Evolutionary conservation across 2,329 filamentous ascomycete species (phyloP), one percentile per base, ranked within the genome.

Genomic region (Talaromyces islandicus): DNA sequence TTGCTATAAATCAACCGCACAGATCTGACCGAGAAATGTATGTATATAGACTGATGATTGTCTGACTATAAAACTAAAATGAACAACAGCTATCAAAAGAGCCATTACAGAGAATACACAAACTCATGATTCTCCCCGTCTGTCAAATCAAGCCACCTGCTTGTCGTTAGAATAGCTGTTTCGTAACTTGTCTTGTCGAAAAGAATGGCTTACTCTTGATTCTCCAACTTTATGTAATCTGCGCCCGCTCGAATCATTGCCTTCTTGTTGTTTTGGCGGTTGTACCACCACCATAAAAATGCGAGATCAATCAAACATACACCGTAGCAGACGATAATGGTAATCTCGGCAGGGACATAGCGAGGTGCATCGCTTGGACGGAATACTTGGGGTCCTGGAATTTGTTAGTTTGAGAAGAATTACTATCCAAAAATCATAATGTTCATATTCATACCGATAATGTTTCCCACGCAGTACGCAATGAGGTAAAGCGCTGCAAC

Each of bases 81-180:
- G 21, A 46, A 19, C n/a, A 46, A 24, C 19, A 24, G 19, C 43
- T 12, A 24, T 11, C 43, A 46, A 46, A 46, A 14, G 10, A 11
- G 1, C 19, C n/a, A 5, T 19, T 46, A 46, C 43, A 46, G 21
- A 46, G 43, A 46, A 68, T 89, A 89, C 0, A 83, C 71, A 67
- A 89, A 88, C 68, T 88, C 83, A 1, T 78, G 75, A 62, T 88
- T 89, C 76, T 89, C 86, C 59, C 78, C 74, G 68, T 89, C 87
- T 4, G 86, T 89, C 63, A 89, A 71, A 68, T 89, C 86, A 60
- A 85, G 75, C 73, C 83, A 80, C 59, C 75, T 78, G 35, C 17
- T 35, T 32, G 7, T 46, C 19, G 24, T 24, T 56, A 64, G 30
- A 19, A 54, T 27, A 53, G 50, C 2, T 35, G 7, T 9, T 24